Conservation (phyloP, 2,329 filamentous ascomycete genomes). For the Alternaria arborescens region DNA sequence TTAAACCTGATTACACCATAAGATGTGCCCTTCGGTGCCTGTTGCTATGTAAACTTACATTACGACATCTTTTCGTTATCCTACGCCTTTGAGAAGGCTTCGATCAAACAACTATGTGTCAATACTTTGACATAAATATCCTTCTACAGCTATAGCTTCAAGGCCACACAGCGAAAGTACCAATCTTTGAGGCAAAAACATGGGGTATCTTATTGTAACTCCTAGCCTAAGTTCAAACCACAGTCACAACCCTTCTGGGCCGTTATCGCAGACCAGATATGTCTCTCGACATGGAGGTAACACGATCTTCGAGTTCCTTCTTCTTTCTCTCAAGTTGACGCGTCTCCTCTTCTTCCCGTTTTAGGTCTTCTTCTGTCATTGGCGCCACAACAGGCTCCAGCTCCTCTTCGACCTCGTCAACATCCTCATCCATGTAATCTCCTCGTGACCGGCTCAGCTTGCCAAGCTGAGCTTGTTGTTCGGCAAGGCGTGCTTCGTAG, state of each 20-base stretch:
- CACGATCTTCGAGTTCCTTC: slow-evolving; percentile 67
- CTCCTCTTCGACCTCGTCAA: slow-evolving; percentile 54
- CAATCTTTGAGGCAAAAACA: background rate
- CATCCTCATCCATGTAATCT: slow-evolving; percentile 65
- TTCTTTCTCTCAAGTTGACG: slow-evolving; percentile 70
- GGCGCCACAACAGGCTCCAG: slow-evolving; percentile 53
- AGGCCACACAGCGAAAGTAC: background rate
- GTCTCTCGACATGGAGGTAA: slow-evolving; percentile 73
- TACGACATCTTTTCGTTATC: background rate
- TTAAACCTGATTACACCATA: background rate
- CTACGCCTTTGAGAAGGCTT: background rate
- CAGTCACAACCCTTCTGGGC: background rate
- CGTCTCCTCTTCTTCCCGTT: slow-evolving; percentile 74
- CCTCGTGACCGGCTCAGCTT: slow-evolving; percentile 71
- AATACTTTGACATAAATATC: background rate
- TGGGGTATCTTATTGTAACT: slow-evolving; percentile 17
- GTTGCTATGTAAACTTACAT: background rate
- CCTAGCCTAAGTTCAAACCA: slow-evolving; percentile 1
- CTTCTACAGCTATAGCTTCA: background rate
- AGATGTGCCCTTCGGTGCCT: background rate
- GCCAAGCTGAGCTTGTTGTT: slow-evolving; percentile 77
- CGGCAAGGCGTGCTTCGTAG: slow-evolving; percentile 80
- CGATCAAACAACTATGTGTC: background rate
- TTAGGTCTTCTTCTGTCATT: slow-evolving; percentile 74
- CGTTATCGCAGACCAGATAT: slow-evolving; percentile 64